Conservation (phyloP, 345 rosid genomes). For the Moricandia arvensis region DNA sequence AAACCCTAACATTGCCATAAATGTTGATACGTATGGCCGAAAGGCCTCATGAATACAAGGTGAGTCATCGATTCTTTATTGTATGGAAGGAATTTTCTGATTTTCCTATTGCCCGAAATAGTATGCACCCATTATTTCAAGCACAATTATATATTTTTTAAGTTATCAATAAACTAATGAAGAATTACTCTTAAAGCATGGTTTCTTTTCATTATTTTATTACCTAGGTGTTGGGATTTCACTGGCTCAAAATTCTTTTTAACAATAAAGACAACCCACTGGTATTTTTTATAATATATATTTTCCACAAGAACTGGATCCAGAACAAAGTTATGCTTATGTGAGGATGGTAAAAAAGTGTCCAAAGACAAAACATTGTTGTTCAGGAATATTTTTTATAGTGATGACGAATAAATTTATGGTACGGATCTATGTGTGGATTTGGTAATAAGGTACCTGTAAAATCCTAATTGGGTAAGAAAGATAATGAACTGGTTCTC, state of each 20-base stretch:
- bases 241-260: constrained; percentile 29
- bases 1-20: constrained; percentile 40
- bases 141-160: neutral
- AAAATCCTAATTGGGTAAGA: constrained; percentile 31
- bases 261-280: constrained; percentile 34
- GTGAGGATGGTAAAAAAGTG: constrained; percentile 28
- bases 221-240: constrained; percentile 22
- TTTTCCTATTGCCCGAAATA: constrained; percentile 41
- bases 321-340: constrained; percentile 21
- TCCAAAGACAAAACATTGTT: constrained; percentile 29
- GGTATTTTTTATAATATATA: neutral
- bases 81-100: constrained; percentile 33
- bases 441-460: constrained; percentile 37
- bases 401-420: constrained; percentile 31
- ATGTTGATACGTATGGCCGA: constrained; percentile 33
- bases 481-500: constrained; percentile 31
- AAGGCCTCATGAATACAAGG: constrained; percentile 30
- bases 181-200: constrained; percentile 22
- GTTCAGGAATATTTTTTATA: constrained; percentile 29
- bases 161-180: constrained; percentile 1
- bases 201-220: constrained; percentile 22
- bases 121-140: constrained; percentile 15
- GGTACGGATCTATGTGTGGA: constrained; percentile 35
- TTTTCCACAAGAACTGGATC: constrained; percentile 17
- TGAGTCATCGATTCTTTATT: constrained; percentile 37